phyloP scores from a whole-genome alignment of 495 filamentous ascomycete species.

The Trichoderma reesei region DNA sequence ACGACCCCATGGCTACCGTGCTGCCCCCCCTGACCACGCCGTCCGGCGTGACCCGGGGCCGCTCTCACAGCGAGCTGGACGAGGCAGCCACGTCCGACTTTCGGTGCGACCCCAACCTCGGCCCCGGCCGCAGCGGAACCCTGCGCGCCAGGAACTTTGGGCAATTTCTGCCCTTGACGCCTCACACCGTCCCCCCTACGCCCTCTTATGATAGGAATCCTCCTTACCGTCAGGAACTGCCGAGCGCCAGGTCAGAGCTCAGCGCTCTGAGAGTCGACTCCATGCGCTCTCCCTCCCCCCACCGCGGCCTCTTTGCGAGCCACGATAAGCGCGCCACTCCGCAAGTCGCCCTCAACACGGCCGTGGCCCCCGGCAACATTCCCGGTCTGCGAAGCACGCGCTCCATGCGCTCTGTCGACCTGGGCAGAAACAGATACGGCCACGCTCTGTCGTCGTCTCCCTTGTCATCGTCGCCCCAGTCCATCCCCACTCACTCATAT shows the following conservation, averaged over 20 bases:
- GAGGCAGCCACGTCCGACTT: background rate
- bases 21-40: conserved; percentile 13
- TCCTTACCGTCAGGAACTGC: conserved; percentile 9
- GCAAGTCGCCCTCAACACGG: conserved; percentile 50
- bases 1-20: conserved; percentile 9
- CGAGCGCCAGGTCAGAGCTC: conserved; percentile 31
- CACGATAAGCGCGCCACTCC: conserved; percentile 55
- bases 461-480: conserved; percentile 23
- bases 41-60: conserved; percentile 48
- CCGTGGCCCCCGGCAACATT: conserved; percentile 53
- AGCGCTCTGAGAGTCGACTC: background rate
- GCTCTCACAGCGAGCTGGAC: conserved; percentile 36
- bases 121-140: background rate
- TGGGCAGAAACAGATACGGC: conserved; percentile 13
- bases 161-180: conserved; percentile 30
- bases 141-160: background rate
- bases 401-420: conserved; percentile 24
- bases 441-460: conserved; percentile 24
- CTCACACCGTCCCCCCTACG: conserved; percentile 35
- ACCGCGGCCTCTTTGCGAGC: conserved; percentile 43
- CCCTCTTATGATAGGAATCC: conserved; percentile 33
- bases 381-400: conserved; percentile 37
- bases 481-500: conserved; percentile 19
- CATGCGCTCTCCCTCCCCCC: conserved; percentile 43
- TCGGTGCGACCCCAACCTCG: background rate